Evolutionary conservation across 441 rosid species (phyloP).

Genomic region (Capsella rubella): DNA sequence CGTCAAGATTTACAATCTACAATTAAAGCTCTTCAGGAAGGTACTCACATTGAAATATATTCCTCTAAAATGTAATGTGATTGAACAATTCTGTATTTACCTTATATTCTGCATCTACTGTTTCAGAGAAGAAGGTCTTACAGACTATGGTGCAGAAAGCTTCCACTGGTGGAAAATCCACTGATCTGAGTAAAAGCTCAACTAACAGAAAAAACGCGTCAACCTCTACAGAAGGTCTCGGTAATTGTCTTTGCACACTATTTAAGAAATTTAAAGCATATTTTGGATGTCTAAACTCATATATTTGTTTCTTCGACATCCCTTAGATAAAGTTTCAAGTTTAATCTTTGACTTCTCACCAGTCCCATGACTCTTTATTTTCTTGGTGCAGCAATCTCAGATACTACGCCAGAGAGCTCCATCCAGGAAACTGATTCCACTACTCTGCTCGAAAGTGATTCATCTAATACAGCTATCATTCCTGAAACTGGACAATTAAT

Average conservation of each 20-base stretch:
- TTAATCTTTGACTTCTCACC: conserved; percentile 1
- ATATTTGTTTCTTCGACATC: neutral
- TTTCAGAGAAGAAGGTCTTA: conserved; percentile 89
- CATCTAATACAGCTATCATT: conserved; percentile 46
- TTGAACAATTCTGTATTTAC: conserved; percentile 23
- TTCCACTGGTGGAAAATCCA: conserved; percentile 60
- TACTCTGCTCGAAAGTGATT: conserved; percentile 49
- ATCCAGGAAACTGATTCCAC: conserved; percentile 50
- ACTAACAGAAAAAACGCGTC: conserved; percentile 61
- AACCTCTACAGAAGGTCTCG: conserved; percentile 90
- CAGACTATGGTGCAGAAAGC: conserved; percentile 88
- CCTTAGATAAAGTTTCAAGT: neutral
- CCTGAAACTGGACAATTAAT: conserved; percentile 54
- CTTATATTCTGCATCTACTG: conserved; percentile 38
- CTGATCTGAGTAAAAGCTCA: conserved; percentile 51
- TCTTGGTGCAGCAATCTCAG: conserved; percentile 48
- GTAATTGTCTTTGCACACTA: conserved; percentile 47
- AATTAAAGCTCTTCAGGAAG: conserved; percentile 93
- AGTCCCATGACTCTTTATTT: conserved; percentile 19
- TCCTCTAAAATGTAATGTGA: conserved; percentile 15
- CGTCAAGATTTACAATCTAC: conserved; percentile 89
- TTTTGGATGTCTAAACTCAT: conserved; percentile 14
- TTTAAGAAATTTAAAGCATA: conserved; percentile 31
- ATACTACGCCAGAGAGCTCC: conserved; percentile 48
- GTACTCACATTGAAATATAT: conserved; percentile 49